Conservation (phyloP, 23 red algal genomes). For the Gracilariopsis chorda region DNA sequence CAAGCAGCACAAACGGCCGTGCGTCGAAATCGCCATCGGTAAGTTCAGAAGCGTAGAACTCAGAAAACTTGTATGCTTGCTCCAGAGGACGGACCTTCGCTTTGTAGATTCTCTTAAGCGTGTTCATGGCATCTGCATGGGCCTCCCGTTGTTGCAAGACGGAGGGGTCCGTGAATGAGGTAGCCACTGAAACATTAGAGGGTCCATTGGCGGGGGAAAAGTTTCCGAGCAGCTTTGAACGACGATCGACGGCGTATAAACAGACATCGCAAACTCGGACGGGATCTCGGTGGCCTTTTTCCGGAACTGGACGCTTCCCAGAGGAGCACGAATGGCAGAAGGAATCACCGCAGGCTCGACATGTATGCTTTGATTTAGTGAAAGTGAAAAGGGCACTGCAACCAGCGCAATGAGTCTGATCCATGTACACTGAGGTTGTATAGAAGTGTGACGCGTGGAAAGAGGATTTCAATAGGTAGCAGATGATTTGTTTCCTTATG, state of each 20-base stretch:
- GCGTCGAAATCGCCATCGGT: slow-evolving; percentile 82
- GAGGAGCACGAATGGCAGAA: slow-evolving; percentile 66
- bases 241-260: slow-evolving; percentile 54
- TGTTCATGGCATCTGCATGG: slow-evolving; percentile 69
- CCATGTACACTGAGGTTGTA: too few species aligned
- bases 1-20: slow-evolving; percentile 66
- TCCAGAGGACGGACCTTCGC: slow-evolving; percentile 81
- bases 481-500: too few species aligned
- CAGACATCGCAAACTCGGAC: slow-evolving; percentile 80
- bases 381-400: slow-evolving; percentile 58
- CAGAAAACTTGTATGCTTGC: slow-evolving; percentile 70
- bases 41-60: slow-evolving; percentile 75
- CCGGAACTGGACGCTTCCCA: slow-evolving; percentile 41
- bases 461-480: too few species aligned
- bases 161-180: slow-evolving; percentile 29
- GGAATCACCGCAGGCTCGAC: slow-evolving; percentile 44
- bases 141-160: slow-evolving; percentile 31
- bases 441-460: too few species aligned
- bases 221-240: slow-evolving; percentile 23
- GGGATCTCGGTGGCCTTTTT: slow-evolving; percentile 21
- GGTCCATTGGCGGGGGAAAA: background rate
- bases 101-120: slow-evolving; percentile 71
- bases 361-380: slow-evolving; percentile 51
- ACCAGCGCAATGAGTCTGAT: slow-evolving; percentile 67
- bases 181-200: background rate